Evolutionary conservation across 768 basidiomycete species (phyloP), one percentile per base, ranked within the genome.

Genomic region (Boletus speciosus): DNA sequence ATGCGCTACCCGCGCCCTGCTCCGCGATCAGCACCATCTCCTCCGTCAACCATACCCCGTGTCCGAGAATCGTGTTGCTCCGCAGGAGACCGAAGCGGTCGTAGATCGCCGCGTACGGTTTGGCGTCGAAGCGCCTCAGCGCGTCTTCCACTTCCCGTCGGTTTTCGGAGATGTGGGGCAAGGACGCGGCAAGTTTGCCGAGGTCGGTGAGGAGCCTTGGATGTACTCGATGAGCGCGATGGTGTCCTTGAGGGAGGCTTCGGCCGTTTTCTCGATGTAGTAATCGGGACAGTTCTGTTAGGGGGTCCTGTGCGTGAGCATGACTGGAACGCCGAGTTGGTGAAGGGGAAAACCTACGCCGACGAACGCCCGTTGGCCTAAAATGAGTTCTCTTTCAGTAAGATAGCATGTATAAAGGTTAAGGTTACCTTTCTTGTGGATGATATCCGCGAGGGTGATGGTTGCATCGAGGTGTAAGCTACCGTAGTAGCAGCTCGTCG

Each of bases 401-500:
- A 5, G 37, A 27, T 5, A 12, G 23, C 5, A 11, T 27, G 7
- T 16, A 43, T 21, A 16, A 25, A 19, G 0, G 1, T 11, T 1
- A 37, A 39, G 10, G 76, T 61, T 51, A 79, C 88, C 89, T 61
- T 71, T 70, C 6, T 65, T 61, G 60, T 86, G 78, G 8, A 86
- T 78, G 25, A 88, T 80, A 25, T 90, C 82, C 1, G 90, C 93
- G 10, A 97, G 81, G 19, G 80, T 70, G 70, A 85, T 90, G 6
- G 90, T 92, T 0, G 86, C 81, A 46, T 86, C 83, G 25, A 86
- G 73, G 67, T 98, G 93, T 8, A 93, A 71, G 0, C 88, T 87
- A 11, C 82, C 90, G 66, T 90, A 96, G 68, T 93, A 96, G 66
- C 90, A 95, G 61, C 86, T 90, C 0, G 93, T 96, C 1, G 94